Base-by-base conservation (phyloP, 441 rosid genomes). In the Corymbia calophylla region DNA sequence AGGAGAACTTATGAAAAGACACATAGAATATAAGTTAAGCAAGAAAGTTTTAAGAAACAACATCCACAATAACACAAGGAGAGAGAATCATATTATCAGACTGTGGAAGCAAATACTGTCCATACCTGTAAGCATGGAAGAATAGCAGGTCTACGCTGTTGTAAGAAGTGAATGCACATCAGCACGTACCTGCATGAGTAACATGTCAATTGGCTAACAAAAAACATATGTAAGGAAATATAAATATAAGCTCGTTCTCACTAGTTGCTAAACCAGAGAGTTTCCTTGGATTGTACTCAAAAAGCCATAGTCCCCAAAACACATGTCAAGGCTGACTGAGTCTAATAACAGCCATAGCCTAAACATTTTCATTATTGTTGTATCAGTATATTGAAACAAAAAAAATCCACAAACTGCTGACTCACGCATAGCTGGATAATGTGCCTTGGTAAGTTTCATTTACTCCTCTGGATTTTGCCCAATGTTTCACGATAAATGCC, bases 341-440 rank as follows among this genome's bases (percentile, higher is more conserved):
- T 77, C 84, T 77, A 47, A 77, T 86, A 86, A 53, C 87, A 35
- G 47, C 51, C 84, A 77, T 27, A n/a, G 56, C 62, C 87, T 53
- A 48, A 47, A 51, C 3, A 62, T 86, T 55, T 35, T 51, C 29
- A 9, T 54, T 31, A 55, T 14, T 56, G 31, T 86, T 5, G 3
- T 23, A 86, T 56, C 49, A 86, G 21, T 56, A 25, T 35, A 56
- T 86, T 86, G 48, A 60, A 86, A 53, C 51, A 48, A 87, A 62
- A 87, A 73, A 39, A n/a, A 47, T 32, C 39, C 35, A 73, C 39
- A 82, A 90, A 81, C 53, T 48, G 68, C 49, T 27, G 88, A 95
- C 99, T 95, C 91, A 97, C 99, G 99, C 99, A 87, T 98, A 98
- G 95, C 99, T 98, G 87, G 99, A 98, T 48, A 98, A 93, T 53